Percentiles rank a stretch among this genome's conserved stretches.
phyloP scores from a whole-genome alignment of 2,329 filamentous ascomycete genomes.

The Exophiala aquamarina region DNA sequence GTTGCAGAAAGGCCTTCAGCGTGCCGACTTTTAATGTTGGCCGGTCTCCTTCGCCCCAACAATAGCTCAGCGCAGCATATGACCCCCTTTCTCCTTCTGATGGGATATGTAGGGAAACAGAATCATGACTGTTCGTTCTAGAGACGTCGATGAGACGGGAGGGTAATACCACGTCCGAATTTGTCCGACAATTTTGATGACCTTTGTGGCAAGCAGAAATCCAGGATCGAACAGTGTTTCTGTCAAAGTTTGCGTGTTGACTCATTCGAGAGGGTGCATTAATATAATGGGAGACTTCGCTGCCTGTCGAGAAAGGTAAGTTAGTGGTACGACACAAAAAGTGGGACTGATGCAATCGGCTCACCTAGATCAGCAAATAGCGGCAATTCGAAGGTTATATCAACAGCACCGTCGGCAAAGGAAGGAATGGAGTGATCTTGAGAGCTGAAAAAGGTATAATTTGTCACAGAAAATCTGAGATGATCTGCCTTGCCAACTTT shows the following conservation, averaged over 20 bases:
- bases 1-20: slow-evolving; percentile 35
- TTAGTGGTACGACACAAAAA: background rate
- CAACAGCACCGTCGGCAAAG: background rate
- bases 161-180: background rate
- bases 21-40: background rate
- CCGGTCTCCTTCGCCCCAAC: background rate
- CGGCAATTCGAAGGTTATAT: background rate
- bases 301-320: background rate
- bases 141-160: background rate
- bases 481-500: background rate
- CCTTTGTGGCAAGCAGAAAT: background rate
- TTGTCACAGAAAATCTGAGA: background rate
- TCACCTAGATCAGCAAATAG: background rate
- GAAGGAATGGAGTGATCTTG: background rate
- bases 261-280: background rate
- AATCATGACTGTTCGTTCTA: background rate
- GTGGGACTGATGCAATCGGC: background rate
- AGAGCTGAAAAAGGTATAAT: background rate
- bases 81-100: background rate
- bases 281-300: background rate
- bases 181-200: background rate
- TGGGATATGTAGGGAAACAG: background rate
- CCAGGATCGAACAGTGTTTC: background rate
- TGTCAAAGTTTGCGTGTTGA: background rate
- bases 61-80: background rate